phyloP scores from a whole-genome alignment of 495 filamentous ascomycete species.

The Melanomma pulvis-pyrius region DNA sequence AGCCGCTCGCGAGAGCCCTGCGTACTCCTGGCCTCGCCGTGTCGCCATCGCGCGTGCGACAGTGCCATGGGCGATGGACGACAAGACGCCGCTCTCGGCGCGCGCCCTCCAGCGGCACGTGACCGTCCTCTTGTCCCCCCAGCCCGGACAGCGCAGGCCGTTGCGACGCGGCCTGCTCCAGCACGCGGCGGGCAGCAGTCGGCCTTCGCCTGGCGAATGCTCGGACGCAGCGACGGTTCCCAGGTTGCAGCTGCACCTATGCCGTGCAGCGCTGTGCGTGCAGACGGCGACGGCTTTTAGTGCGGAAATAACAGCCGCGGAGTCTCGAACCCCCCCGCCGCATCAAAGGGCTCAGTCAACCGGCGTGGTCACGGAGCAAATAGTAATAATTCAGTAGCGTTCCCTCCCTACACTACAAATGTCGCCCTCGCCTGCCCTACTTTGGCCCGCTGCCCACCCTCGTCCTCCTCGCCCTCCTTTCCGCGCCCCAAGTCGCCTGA shows the following conservation, averaged over 20 bases:
- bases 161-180: no score
- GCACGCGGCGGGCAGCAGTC: neutral
- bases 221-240: neutral
- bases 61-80: no score
- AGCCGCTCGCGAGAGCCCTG: neutral
- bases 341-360: neutral
- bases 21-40: neutral
- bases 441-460: neutral
- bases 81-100: neutral
- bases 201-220: neutral
- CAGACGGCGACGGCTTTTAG: constrained; percentile 1
- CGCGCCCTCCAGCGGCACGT: no score
- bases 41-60: no score
- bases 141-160: no score
- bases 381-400: neutral
- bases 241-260: constrained; percentile 17
- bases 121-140: neutral
- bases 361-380: no score
- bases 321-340: neutral
- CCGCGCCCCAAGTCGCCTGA: neutral
- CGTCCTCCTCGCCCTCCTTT: neutral
- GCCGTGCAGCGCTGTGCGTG: constrained; percentile 2
- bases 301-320: neutral
- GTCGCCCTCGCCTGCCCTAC: constrained; percentile 2
- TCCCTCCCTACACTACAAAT: neutral